These are phyloP conservation scores for Hypericum androsaemum DNA, from an alignment of 345 rosid genomes.

Conservation along the genomic window DNA sequence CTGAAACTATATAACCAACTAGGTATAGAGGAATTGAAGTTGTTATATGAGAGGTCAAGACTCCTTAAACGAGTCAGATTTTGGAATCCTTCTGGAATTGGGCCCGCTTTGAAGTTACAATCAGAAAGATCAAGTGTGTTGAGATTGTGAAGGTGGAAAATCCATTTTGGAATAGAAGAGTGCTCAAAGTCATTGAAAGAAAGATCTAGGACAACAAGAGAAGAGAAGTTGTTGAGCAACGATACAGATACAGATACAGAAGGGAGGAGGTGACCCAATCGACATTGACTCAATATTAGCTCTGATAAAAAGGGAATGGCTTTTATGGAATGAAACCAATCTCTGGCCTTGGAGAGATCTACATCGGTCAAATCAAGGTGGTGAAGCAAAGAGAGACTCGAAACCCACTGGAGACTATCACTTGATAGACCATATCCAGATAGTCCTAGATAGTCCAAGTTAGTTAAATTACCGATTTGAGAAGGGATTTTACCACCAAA, in stretches of 20 bases:
- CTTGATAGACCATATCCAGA: not conserved
- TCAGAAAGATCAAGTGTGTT: not conserved
- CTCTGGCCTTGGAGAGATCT: not conserved
- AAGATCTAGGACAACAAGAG: not conserved
- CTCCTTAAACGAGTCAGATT: not conserved
- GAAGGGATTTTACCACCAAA: constrained; percentile 29
- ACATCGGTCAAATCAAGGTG: constrained; percentile 5
- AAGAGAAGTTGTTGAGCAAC: not conserved
- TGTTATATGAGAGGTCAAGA: not conserved
- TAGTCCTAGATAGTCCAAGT: constrained; percentile 11
- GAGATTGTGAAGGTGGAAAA: not conserved
- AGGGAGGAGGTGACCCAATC: not conserved
- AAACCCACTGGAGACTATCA: constrained; percentile 3
- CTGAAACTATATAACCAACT: too few species aligned
- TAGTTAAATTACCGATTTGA: constrained; percentile 20
- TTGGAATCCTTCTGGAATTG: constrained; percentile 1
- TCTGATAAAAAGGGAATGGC: not conserved
- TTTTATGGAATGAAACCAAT: constrained; percentile 8
- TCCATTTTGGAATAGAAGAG: not conserved
- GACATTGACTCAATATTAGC: not conserved
- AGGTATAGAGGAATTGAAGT: not conserved
- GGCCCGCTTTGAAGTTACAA: not conserved
- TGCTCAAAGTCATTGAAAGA: not conserved
- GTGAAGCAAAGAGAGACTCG: constrained; percentile 7
- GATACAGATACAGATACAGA: too few species aligned